Conservation (phyloP, 2,329 filamentous ascomycete genomes). For the Tolypocladium ovalisporum region DNA sequence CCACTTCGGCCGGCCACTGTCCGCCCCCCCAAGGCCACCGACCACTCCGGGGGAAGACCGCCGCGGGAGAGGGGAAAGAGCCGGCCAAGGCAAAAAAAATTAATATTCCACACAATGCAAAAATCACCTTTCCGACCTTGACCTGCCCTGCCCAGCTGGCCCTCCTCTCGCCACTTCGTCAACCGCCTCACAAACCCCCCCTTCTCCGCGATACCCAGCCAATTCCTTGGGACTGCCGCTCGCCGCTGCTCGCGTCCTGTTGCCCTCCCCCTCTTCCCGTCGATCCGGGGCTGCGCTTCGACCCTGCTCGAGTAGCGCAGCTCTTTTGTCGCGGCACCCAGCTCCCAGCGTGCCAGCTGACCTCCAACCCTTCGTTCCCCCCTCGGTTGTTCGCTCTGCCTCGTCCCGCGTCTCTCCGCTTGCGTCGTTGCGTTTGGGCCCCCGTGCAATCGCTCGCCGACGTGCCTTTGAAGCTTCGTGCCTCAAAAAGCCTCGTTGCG, state of each 20-base stretch:
- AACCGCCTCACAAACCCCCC: neutral
- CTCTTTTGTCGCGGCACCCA: neutral
- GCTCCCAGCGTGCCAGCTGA: neutral
- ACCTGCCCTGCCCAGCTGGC: neutral
- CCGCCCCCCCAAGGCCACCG: neutral
- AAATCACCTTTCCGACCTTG: neutral
- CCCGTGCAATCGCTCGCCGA: neutral
- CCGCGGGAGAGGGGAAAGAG: neutral
- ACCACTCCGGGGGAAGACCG: neutral
- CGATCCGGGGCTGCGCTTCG: conserved; percentile 1
- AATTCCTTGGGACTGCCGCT: neutral
- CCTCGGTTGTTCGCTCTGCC: neutral
- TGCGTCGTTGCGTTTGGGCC: neutral
- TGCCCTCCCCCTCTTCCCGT: neutral
- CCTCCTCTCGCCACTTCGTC: neutral
- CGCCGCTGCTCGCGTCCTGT: neutral
- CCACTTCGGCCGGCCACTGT: neutral
- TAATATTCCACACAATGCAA: conserved; percentile 1
- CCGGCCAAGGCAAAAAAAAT: neutral
- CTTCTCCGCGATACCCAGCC: neutral
- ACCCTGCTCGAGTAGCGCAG: conserved; percentile 1
- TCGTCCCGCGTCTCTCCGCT: neutral
- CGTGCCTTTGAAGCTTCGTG: neutral
- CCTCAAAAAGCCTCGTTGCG: neutral
- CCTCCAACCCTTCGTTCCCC: neutral